Evolutionary conservation across 1,139 yeast genomes (phyloP).

Genomic region (Candida labiduridarum): DNA sequence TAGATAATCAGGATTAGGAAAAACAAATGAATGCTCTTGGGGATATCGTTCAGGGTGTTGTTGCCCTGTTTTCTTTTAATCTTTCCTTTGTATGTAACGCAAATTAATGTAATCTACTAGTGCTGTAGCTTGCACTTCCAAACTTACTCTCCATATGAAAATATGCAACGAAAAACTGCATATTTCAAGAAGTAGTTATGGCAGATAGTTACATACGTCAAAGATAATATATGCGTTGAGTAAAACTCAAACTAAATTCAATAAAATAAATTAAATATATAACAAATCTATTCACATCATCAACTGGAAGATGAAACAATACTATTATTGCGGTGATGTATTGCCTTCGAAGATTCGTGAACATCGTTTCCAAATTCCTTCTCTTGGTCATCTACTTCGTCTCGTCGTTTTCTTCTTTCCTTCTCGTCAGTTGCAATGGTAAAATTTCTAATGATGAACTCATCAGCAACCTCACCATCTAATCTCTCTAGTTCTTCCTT

Average conservation of each 20-base stretch:
- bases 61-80: no score
- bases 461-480: constrained; percentile 75
- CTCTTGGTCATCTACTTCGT: constrained; percentile 11
- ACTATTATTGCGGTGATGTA: neutral
- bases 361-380: constrained; percentile 7
- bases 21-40: neutral
- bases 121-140: no score
- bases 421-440: constrained; percentile 21
- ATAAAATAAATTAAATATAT: neutral
- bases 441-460: constrained; percentile 47
- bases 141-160: no score
- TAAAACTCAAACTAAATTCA: no score
- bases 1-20: neutral
- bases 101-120: no score
- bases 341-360: constrained; percentile 7
- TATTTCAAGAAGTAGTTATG: no score
- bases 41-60: neutral
- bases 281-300: neutral
- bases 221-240: no score
- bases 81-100: no score
- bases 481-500: constrained; percentile 58
- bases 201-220: no score
- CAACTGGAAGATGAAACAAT: neutral
- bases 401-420: constrained; percentile 10
- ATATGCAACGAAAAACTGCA: no score